These are phyloP conservation scores for Paramecium sexaurelia DNA, from an alignment of 73 alveolate genomes.

Conservation along the genomic window DNA sequence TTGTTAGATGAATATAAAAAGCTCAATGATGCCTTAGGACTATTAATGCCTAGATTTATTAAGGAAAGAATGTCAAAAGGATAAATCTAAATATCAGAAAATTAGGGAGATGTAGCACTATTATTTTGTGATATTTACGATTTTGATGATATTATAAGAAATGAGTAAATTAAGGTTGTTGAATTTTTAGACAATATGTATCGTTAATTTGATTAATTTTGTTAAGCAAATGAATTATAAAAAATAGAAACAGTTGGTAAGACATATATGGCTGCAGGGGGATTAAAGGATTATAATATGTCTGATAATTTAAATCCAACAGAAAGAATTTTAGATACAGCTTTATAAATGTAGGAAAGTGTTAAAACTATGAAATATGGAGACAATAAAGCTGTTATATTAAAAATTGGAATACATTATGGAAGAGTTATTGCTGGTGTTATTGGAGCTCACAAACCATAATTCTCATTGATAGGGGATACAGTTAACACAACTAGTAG, in stretches of 20 bases:
- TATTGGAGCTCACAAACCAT: conserved; percentile 96
- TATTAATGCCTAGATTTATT: conserved; percentile 10
- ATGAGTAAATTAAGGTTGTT: conserved; percentile 33
- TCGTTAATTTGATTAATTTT: conserved; percentile 77
- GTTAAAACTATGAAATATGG: conserved; percentile 56
- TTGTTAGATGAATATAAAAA: background rate
- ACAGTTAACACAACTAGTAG: conserved; percentile 96
- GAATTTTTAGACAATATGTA: conserved; percentile 74
- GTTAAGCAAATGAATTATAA: conserved; percentile 80
- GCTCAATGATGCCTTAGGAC: conserved; percentile 30
- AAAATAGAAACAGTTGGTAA: conserved; percentile 90
- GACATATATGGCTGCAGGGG: conserved; percentile 88
- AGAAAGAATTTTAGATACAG: conserved; percentile 65
- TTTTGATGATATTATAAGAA: conserved; percentile 78
- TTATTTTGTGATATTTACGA: conserved; percentile 84
- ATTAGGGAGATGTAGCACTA: conserved; percentile 83
- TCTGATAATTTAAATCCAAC: conserved; percentile 61
- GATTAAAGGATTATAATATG: conserved; percentile 63
- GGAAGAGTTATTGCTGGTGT: conserved; percentile 97
- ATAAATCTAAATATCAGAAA: conserved; percentile 71
- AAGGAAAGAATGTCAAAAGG: conserved; percentile 48
- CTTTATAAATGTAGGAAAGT: conserved; percentile 58
- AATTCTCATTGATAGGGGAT: conserved; percentile 95
- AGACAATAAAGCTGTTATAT: conserved; percentile 69
- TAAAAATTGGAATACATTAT: conserved; percentile 96